Percentiles rank a stretch among this genome's conserved stretches.
Evolutionary conservation across 306 rosid species (phyloP).

Genomic region (Rosa rugosa): DNA sequence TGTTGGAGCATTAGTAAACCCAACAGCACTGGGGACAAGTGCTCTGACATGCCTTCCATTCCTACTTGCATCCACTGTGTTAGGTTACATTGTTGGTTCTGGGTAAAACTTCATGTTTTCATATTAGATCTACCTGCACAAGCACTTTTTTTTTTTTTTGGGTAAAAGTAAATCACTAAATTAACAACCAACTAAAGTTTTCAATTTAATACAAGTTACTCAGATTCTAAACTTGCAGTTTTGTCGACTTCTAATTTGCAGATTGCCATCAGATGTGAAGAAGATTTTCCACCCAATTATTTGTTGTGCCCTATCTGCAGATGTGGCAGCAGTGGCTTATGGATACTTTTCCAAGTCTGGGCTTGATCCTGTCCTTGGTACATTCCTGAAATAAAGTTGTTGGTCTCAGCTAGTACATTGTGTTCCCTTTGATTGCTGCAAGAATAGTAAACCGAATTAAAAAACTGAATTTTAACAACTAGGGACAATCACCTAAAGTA

Average conservation of each 20-base stretch:
- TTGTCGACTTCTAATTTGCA: slow-evolving; percentile 33
- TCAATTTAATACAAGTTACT: slow-evolving; percentile 7
- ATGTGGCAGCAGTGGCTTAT: slow-evolving; percentile 67
- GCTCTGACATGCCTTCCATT: slow-evolving; percentile 94
- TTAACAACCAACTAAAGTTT: background rate
- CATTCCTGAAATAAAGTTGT: slow-evolving; percentile 12
- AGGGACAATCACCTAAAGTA: background rate
- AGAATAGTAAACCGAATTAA: background rate
- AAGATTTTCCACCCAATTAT: slow-evolving; percentile 91
- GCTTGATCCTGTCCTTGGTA: slow-evolving; percentile 91
- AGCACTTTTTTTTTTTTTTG: background rate
- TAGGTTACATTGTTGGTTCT: slow-evolving; percentile 88
- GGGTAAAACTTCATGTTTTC: slow-evolving; percentile 50
- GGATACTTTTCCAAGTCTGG: slow-evolving; percentile 76
- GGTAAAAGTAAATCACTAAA: background rate
- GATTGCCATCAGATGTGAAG: slow-evolving; percentile 74
- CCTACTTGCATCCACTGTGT: slow-evolving; percentile 87
- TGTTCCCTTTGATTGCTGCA: slow-evolving; percentile 15
- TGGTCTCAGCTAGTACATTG: slow-evolving; percentile 11
- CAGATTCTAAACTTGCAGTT: slow-evolving; percentile 8
- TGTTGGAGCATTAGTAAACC: slow-evolving; percentile 59
- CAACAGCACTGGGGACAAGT: slow-evolving; percentile 74
- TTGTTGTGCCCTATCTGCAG: slow-evolving; percentile 88
- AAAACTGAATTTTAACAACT: background rate
- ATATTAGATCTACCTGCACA: slow-evolving; percentile 5